A percentile compares a stretch with the other conserved stretches of the same genome.
Conservation (phyloP, 169 alveolate genomes). For the Cryptosporidium viatorum region DNA sequence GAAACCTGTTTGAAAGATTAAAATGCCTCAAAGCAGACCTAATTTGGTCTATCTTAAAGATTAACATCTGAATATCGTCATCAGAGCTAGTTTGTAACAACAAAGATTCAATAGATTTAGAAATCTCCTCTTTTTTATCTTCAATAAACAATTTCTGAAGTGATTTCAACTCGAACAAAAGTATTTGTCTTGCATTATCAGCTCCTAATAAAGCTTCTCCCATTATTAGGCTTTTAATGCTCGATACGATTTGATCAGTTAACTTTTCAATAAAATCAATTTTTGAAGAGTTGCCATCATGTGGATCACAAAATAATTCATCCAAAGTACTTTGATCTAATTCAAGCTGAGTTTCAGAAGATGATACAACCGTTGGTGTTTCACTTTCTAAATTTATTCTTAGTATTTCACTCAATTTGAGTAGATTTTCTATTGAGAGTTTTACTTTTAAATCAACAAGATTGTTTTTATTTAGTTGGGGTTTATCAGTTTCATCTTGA, state of each 20-base stretch:
- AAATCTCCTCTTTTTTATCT: not conserved
- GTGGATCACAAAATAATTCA: not conserved
- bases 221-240: conserved; percentile 37
- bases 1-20: conserved; percentile 48
- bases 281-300: not conserved
- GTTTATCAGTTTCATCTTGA: not conserved
- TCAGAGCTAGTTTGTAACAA: not conserved
- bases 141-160: conserved; percentile 9
- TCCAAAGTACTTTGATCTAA: not conserved
- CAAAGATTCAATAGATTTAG: conserved; percentile 7
- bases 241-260: conserved; percentile 7
- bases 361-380: conserved; percentile 53
- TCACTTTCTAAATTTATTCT: conserved; percentile 44
- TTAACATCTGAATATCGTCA: conserved; percentile 38
- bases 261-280: conserved; percentile 48
- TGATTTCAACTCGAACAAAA: conserved; percentile 2
- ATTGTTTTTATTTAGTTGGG: not conserved
- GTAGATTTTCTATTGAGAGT: not conserved
- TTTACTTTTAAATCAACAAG: not conserved
- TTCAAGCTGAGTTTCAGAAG: conserved; percentile 44
- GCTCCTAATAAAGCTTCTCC: conserved; percentile 60
- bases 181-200: conserved; percentile 52
- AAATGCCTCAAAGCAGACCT: conserved; percentile 41
- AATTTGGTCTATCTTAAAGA: conserved; percentile 51
- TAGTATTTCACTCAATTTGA: conserved; percentile 27